A percentile compares a stretch with the other conserved stretches of the same genome.
Evolutionary conservation across 257 asterid species (phyloP).

Genomic region (Perilla frutescens): DNA sequence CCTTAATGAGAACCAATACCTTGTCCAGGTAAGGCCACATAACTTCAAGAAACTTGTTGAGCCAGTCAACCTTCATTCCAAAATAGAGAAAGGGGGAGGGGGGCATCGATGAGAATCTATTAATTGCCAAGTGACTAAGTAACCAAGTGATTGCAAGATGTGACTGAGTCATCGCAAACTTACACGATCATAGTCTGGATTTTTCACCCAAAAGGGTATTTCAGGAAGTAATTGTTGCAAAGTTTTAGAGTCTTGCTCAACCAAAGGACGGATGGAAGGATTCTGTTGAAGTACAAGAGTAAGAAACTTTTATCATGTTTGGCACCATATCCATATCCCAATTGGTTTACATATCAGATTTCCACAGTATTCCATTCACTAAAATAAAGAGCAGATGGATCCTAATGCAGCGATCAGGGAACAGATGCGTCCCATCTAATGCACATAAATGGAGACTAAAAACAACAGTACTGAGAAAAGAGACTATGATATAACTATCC

Average conservation of each 20-base stretch:
- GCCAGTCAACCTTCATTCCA: constrained; percentile 82
- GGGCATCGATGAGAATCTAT: neutral
- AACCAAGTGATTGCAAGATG: constrained; percentile 29
- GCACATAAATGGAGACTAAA: constrained; percentile 7
- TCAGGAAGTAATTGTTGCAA: constrained; percentile 81
- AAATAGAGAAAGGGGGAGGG: constrained; percentile 28
- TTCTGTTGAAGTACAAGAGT: constrained; percentile 58
- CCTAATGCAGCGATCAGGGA: constrained; percentile 12
- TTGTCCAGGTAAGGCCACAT: constrained; percentile 98
- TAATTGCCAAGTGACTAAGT: constrained; percentile 21
- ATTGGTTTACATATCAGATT: constrained; percentile 8
- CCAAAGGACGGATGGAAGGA: constrained; percentile 85
- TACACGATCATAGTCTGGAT: constrained; percentile 97
- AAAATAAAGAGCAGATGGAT: constrained; percentile 8
- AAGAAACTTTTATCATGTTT: constrained; percentile 21
- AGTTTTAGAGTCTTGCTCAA: constrained; percentile 65
- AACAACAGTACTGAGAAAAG: neutral
- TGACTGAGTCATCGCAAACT: constrained; percentile 41
- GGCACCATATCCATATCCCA: constrained; percentile 31
- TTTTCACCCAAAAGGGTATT: constrained; percentile 93
- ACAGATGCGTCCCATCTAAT: neutral
- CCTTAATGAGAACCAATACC: constrained; percentile 49
- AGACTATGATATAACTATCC: neutral
- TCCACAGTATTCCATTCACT: constrained; percentile 15
- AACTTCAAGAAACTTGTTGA: constrained; percentile 73